Evolutionary conservation across 352 stramenopile species (phyloP).

Genomic region (Globisporangium takayamanum): DNA sequence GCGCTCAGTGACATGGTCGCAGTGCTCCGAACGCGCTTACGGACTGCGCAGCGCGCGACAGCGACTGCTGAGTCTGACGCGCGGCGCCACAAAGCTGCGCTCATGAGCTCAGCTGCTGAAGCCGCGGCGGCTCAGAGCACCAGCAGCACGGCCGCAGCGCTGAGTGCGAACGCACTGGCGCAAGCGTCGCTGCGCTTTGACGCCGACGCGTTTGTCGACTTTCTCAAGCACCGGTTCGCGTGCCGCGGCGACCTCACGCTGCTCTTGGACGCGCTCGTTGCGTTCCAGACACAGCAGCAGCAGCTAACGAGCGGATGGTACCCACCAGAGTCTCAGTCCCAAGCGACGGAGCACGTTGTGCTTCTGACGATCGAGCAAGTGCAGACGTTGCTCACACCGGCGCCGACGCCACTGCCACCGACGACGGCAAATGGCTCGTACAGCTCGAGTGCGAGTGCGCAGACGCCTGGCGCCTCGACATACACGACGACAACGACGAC

Average conservation of each 20-base stretch:
- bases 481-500: not conserved
- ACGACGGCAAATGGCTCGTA: no score
- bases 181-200: conserved; percentile 8
- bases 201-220: conserved; percentile 19
- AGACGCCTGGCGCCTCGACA: conserved; percentile 1
- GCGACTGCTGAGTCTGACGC: conserved; percentile 17
- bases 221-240: conserved; percentile 26
- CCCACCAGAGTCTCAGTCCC: not conserved
- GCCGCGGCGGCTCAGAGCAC: no score
- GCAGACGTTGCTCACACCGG: not conserved
- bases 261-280: conserved; percentile 18
- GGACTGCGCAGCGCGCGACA: conserved; percentile 14
- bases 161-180: not conserved
- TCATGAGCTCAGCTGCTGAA: not conserved
- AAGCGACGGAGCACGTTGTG: conserved; percentile 4
- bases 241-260: conserved; percentile 26
- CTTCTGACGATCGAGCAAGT: conserved; percentile 12
- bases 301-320: not conserved
- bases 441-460: no score
- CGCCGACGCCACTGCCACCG: no score
- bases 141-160: not conserved
- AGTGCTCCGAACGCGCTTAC: conserved; percentile 13
- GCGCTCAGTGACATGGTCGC: conserved; percentile 19
- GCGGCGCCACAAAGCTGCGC: conserved; percentile 11
- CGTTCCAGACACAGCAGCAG: conserved; percentile 13